Base-by-base conservation (phyloP, 768 basidiomycete genomes). In the Leccinum uliginosum region DNA sequence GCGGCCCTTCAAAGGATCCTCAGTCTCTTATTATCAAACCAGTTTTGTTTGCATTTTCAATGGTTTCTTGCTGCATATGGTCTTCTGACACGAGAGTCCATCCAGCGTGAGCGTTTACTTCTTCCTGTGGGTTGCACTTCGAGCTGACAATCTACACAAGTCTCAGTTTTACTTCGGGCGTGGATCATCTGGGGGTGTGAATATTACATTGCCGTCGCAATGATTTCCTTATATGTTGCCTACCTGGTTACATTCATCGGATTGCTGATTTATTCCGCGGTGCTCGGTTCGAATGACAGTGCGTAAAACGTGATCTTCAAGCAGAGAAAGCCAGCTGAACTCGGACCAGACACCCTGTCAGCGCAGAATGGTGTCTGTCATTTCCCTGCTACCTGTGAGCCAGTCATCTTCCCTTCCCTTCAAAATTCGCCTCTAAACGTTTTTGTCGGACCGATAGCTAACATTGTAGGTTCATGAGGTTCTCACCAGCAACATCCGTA, bases 181-280 rank as follows among this genome's bases (percentile, higher is more conserved):
- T 54, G 65, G 57, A 54, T 60, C 3, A 57, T 66, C 27, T 67
- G 63, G 65, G 57, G 34, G 11, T 57, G 62, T 43, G 30, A 30
- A 12, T 27, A 27, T 17, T 19, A 11, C 23, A 26, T 54, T 5
- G 54, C 54, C 15, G 26, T 44, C 10, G n/a, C 40, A 3, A 44
- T 66, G 19, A 53, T 67, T n/a, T 21, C 26, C 2, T 8, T n/a
- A 11, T 67, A 67, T 21, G 24, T 29, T 27, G 0, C 51, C 19
- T 67, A 64, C 11, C 27, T 50, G 7, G 6, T 15, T 15, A 12
- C n/a, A 32, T n/a, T n/a, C 19, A 19, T 50, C 29, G 48, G 48
- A 12, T 30, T 50, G 48, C 4, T 50, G 12, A 12, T 50, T 14
- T 11, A 48, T 19, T 11, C 30, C 6, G 30, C 12, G 17, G 9